Percentiles rank a stretch among this genome's conserved stretches.
Conservation (phyloP, 805 yeast genomes). For the Ogataea dorogensis region DNA sequence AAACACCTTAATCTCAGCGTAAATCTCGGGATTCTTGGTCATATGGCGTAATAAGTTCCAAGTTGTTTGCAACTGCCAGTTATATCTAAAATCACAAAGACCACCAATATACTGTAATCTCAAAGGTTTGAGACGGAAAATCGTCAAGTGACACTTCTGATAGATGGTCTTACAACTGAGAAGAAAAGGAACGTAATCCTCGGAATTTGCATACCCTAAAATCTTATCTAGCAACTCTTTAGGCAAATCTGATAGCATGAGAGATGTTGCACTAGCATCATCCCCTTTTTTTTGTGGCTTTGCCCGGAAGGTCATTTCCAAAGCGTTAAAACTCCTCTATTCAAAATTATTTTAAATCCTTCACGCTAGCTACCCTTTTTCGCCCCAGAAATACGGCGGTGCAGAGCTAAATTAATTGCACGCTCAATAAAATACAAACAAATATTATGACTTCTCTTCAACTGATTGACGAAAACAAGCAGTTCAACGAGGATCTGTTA, state of each 20-base stretch:
- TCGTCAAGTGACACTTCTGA: conserved; percentile 19
- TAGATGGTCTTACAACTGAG: conserved; percentile 20
- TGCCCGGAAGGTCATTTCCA: conserved; percentile 5
- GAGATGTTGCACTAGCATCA: not conserved
- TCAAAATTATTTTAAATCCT: conserved; percentile 6
- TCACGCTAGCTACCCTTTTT: conserved; percentile 11
- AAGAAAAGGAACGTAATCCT: conserved; percentile 20
- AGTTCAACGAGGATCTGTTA: conserved; percentile 41
- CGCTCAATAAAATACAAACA: conserved; percentile 2
- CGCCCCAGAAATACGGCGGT: conserved; percentile 4
- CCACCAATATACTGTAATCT: conserved; percentile 17
- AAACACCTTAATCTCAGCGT: conserved; percentile 16
- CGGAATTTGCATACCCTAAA: conserved; percentile 10
- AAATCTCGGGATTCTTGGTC: conserved; percentile 14
- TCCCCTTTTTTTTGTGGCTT: not conserved
- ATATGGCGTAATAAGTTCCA: conserved; percentile 12
- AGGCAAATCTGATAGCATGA: conserved; percentile 20
- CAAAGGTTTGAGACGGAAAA: conserved; percentile 21
- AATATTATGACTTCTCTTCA: conserved; percentile 44
- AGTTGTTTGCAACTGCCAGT: conserved; percentile 13
- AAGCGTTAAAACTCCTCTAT: conserved; percentile 6
- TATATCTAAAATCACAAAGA: conserved; percentile 4
- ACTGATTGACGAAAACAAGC: conserved; percentile 59
- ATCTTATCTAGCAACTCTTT: conserved; percentile 27
- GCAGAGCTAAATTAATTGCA: not conserved